A percentile compares a stretch with the other conserved stretches of the same genome.
Conservation (phyloP, 768 basidiomycete genomes). For the Tylopilus plumbeoviolaceoides region DNA sequence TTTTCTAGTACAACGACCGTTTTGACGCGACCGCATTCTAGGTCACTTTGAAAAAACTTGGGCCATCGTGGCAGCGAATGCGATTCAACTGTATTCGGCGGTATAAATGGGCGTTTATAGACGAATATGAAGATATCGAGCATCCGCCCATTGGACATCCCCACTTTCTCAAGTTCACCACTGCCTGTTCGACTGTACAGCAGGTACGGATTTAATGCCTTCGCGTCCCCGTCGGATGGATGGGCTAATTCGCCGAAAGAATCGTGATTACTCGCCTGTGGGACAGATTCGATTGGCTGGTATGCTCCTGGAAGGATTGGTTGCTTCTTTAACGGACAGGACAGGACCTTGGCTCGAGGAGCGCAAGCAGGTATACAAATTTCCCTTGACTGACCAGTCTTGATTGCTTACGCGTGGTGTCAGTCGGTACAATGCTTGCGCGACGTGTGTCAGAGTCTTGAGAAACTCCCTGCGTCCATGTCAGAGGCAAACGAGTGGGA, state of each 20-base stretch:
- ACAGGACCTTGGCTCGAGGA: conserved; percentile 47
- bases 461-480: conserved; percentile 35
- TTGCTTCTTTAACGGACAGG: conserved; percentile 34
- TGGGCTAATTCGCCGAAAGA: conserved; percentile 21
- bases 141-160: conserved; percentile 50
- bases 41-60: conserved; percentile 47
- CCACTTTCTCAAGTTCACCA: conserved; percentile 47
- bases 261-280: conserved; percentile 37
- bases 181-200: conserved; percentile 36
- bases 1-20: background rate
- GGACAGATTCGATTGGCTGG: conserved; percentile 44
- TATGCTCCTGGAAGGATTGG: conserved; percentile 33
- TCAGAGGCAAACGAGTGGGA: conserved; percentile 37
- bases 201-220: conserved; percentile 28
- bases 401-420: background rate
- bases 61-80: conserved; percentile 47
- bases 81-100: conserved; percentile 58
- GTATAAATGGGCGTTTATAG: conserved; percentile 75
- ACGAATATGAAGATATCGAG: conserved; percentile 52
- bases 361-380: conserved; percentile 41
- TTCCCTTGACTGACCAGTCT: background rate
- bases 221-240: background rate
- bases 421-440: conserved; percentile 42
- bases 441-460: conserved; percentile 36
- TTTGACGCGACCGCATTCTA: conserved; percentile 18